A percentile compares a stretch with the other conserved stretches of the same genome.
Conservation (phyloP, 164 flowering plant species). For the Protea cynaroides region DNA sequence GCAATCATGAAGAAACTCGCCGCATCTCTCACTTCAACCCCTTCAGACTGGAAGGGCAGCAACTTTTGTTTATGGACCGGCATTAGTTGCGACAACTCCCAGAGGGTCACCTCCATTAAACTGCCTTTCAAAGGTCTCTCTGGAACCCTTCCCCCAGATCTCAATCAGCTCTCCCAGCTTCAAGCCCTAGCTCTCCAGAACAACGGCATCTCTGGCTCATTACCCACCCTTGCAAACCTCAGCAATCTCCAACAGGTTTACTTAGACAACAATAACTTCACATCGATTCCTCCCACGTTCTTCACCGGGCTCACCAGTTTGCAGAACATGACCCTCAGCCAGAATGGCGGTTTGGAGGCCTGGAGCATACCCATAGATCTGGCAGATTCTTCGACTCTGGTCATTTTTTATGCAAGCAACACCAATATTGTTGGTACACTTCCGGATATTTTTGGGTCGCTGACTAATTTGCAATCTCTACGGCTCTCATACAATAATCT, state of each 20-base stretch:
- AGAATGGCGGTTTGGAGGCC: slow-evolving; percentile 19
- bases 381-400: slow-evolving; percentile 15
- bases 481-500: slow-evolving; percentile 48
- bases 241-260: slow-evolving; percentile 14
- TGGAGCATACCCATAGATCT: slow-evolving; percentile 38
- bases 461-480: slow-evolving; percentile 27
- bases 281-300: slow-evolving; percentile 17
- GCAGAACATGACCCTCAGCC: slow-evolving; percentile 17
- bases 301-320: slow-evolving; percentile 24
- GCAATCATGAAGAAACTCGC: slow-evolving; percentile 23
- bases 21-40: slow-evolving; percentile 15
- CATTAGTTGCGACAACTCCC: slow-evolving; percentile 21
- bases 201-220: slow-evolving; percentile 24
- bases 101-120: slow-evolving; percentile 23
- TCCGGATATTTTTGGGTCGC: slow-evolving; percentile 29
- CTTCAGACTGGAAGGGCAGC: slow-evolving; percentile 24
- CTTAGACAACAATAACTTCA: slow-evolving; percentile 27
- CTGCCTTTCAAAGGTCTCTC: slow-evolving; percentile 17
- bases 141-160: slow-evolving; percentile 29
- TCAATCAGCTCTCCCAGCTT: slow-evolving; percentile 27
- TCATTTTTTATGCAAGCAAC: slow-evolving; percentile 22
- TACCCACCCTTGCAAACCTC: slow-evolving; percentile 25
- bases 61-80: background rate
- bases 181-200: slow-evolving; percentile 21
- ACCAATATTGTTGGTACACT: slow-evolving; percentile 28